Conservation (phyloP, 441 rosid species). For the Mallotus repandus region DNA sequence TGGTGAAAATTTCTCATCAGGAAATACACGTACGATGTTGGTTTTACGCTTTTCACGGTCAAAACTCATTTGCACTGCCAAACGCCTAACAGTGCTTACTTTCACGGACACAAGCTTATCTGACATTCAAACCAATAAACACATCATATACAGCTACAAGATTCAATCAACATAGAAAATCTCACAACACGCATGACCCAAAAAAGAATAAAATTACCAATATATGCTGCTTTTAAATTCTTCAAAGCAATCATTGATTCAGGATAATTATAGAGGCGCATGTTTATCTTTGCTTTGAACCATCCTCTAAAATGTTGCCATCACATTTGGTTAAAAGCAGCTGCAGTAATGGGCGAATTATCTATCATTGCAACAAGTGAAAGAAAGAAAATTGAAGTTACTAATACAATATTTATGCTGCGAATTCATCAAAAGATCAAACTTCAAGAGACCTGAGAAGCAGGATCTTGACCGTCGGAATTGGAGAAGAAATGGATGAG, state of each 20-base stretch:
- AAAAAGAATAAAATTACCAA: conserved; percentile 38
- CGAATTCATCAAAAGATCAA: neutral
- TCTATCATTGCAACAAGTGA: no score
- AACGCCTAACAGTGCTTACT: conserved; percentile 90
- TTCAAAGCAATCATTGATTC: conserved; percentile 83
- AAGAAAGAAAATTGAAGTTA: no score
- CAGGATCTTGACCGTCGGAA: conserved; percentile 47
- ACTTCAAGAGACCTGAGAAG: conserved; percentile 55
- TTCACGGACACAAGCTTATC: conserved; percentile 95
- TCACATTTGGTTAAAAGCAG: conserved; percentile 28
- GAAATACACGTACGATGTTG: conserved; percentile 54
- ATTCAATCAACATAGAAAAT: no score
- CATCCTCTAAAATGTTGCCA: conserved; percentile 41
- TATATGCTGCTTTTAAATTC: conserved; percentile 93
- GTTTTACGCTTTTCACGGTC: conserved; percentile 79
- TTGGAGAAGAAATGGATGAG: conserved; percentile 73
- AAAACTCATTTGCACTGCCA: conserved; percentile 74
- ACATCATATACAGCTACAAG: no score
- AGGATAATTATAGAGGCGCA: conserved; percentile 77
- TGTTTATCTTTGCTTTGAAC: conserved; percentile 57
- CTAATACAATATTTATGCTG: no score
- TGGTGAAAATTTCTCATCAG: conserved; percentile 93
- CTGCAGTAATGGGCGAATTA: no score
- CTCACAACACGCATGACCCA: neutral
- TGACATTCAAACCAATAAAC: conserved; percentile 11